These are phyloP conservation scores for Penicillium coffeae DNA, from an alignment of 495 filamentous ascomycete genomes.

Conservation along the genomic window DNA sequence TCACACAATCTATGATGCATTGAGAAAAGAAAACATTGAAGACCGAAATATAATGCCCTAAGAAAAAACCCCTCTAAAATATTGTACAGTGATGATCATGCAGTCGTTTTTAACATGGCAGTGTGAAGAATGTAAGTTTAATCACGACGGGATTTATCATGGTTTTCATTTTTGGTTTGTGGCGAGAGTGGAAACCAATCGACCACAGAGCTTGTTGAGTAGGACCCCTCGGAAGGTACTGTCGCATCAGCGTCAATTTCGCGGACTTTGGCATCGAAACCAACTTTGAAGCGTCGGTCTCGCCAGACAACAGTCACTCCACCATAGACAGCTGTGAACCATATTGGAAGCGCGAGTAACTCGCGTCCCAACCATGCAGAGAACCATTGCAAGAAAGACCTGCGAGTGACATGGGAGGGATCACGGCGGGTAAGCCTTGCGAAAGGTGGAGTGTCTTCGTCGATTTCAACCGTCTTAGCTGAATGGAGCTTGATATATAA, in stretches of 20 bases:
- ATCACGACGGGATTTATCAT: conserved; percentile 25
- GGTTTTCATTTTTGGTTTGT: conserved; percentile 1
- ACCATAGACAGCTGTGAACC: conserved; percentile 78
- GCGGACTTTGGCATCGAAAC: conserved; percentile 73
- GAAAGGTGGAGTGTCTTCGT: conserved; percentile 70
- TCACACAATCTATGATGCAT: neutral
- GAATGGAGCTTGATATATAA: conserved; percentile 72
- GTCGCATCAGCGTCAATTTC: conserved; percentile 33
- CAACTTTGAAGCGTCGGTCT: conserved; percentile 75
- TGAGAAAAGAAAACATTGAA: neutral
- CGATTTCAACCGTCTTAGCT: conserved; percentile 62
- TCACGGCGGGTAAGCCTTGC: conserved; percentile 41
- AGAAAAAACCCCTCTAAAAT: neutral
- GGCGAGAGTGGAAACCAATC: conserved; percentile 13
- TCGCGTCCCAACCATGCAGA: conserved; percentile 85
- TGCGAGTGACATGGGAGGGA: conserved; percentile 30
- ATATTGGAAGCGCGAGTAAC: conserved; percentile 76
- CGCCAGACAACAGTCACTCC: conserved; percentile 85
- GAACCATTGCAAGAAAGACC: conserved; percentile 67
- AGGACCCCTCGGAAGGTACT: conserved; percentile 12
- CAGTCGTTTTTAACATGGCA: conserved; percentile 10
- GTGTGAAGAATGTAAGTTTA: conserved; percentile 5
- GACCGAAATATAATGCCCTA: neutral
- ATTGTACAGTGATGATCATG: neutral
- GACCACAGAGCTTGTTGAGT: conserved; percentile 11